These are phyloP conservation scores for Teunomyces tritomae DNA, from an alignment of 805 yeast genomes.

Conservation along the genomic window DNA sequence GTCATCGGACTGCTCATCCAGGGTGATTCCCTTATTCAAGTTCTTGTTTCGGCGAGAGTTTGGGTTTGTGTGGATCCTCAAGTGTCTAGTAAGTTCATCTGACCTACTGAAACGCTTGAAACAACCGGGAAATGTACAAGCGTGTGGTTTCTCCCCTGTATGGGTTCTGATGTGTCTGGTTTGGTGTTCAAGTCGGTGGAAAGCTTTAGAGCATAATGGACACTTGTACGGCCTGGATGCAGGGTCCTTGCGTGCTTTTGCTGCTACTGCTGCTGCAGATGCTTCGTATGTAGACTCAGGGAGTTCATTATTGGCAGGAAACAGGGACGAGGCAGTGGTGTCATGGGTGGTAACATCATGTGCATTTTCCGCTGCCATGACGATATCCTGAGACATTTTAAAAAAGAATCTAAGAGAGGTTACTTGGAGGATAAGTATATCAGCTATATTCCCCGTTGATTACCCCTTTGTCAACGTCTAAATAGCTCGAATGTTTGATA, in stretches of 20 bases:
- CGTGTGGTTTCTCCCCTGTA: constrained; percentile 91
- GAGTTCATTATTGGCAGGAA: constrained; percentile 1
- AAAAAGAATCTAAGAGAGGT: not conserved
- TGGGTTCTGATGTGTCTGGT: constrained; percentile 90
- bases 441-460: not conserved
- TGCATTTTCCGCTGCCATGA: not conserved
- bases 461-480: not conserved
- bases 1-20: not conserved
- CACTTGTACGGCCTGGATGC: constrained; percentile 72
- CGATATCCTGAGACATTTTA: not conserved
- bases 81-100: constrained; percentile 85
- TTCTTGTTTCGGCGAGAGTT: constrained; percentile 42
- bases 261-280: not conserved
- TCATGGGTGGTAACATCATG: not conserved
- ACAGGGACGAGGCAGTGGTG: not conserved
- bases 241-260: constrained; percentile 10
- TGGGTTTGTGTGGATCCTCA: constrained; percentile 72
- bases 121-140: constrained; percentile 83
- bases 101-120: constrained; percentile 73
- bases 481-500: not conserved
- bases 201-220: constrained; percentile 79
- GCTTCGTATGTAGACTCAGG: constrained; percentile 1
- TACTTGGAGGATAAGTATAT: not conserved
- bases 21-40: constrained; percentile 11
- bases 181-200: constrained; percentile 86